Conservation (phyloP, 192 early-diverging fungal species). For the Coemansia biformis region DNA sequence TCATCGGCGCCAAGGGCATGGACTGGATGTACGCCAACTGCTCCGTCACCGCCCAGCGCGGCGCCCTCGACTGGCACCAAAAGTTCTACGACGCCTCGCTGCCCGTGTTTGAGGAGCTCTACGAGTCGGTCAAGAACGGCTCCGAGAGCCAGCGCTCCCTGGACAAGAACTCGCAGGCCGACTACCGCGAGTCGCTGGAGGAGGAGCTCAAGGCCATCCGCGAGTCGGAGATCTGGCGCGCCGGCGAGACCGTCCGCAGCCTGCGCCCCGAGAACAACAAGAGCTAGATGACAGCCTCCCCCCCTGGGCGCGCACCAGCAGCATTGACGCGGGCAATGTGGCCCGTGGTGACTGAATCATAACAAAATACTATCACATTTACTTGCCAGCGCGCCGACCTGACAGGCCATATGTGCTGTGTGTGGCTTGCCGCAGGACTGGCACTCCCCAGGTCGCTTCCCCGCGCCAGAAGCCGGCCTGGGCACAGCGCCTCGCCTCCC, state of each 20-base stretch:
- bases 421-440: too few species aligned
- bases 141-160: constrained; percentile 80
- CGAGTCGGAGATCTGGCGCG: constrained; percentile 88
- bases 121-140: constrained; percentile 81
- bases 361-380: too few species aligned
- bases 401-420: too few species aligned
- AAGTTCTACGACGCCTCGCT: constrained; percentile 87
- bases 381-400: too few species aligned
- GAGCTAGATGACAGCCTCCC: too few species aligned
- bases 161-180: constrained; percentile 79
- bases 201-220: constrained; percentile 84
- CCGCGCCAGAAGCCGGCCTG: too few species aligned
- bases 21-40: constrained; percentile 99
- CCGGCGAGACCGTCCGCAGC: constrained; percentile 79
- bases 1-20: constrained; percentile 95
- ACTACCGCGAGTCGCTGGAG: constrained; percentile 92
- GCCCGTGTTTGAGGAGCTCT: constrained; percentile 90
- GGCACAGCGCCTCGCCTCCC: too few species aligned
- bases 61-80: constrained; percentile 95
- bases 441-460: too few species aligned
- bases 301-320: too few species aligned
- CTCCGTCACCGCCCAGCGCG: constrained; percentile 92
- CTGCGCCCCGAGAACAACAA: constrained; percentile 84
- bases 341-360: too few species aligned
- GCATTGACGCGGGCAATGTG: too few species aligned